Evolutionary conservation across 768 basidiomycete species (phyloP).

Genomic region (Termitomyces sp.): DNA sequence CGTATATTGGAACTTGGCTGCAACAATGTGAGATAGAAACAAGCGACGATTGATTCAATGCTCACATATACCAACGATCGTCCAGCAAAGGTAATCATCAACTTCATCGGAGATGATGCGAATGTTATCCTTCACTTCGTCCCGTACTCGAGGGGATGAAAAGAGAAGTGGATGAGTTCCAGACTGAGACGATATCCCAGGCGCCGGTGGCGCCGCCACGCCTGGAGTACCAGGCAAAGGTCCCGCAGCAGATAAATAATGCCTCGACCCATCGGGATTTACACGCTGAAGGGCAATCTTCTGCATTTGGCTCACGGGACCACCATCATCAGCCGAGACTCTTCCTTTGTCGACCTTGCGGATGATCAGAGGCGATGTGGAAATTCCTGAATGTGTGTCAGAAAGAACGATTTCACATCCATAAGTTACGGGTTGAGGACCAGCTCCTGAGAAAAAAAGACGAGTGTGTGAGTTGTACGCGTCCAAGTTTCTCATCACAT

Average conservation of each 20-base stretch:
- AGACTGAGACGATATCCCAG: conserved; percentile 69
- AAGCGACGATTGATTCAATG: conserved; percentile 10
- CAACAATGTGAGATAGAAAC: conserved; percentile 4
- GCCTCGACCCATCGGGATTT: conserved; percentile 75
- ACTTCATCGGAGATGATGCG: conserved; percentile 80
- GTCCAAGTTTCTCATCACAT: conserved; percentile 40
- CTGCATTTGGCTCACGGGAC: conserved; percentile 95
- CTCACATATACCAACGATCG: conserved; percentile 92
- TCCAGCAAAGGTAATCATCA: conserved; percentile 94
- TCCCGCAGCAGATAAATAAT: conserved; percentile 86
- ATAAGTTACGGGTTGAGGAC: conserved; percentile 85
- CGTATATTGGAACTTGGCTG: conserved; percentile 91
- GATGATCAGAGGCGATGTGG: conserved; percentile 80
- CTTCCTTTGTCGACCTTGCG: conserved; percentile 91
- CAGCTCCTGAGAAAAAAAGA: conserved; percentile 33
- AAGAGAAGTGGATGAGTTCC: conserved; percentile 81
- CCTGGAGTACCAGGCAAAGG: conserved; percentile 76
- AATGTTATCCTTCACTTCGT: conserved; percentile 75
- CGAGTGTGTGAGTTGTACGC: conserved; percentile 33
- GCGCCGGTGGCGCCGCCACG: conserved; percentile 60
- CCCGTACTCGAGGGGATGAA: conserved; percentile 72
- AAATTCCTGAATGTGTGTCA: conserved; percentile 80
- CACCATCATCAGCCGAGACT: conserved; percentile 82
- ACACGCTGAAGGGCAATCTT: conserved; percentile 88
- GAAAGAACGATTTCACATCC: conserved; percentile 85